Evolutionary conservation across 257 asterid genomes (phyloP).

Genomic region (Voacanga thouarsii): DNA sequence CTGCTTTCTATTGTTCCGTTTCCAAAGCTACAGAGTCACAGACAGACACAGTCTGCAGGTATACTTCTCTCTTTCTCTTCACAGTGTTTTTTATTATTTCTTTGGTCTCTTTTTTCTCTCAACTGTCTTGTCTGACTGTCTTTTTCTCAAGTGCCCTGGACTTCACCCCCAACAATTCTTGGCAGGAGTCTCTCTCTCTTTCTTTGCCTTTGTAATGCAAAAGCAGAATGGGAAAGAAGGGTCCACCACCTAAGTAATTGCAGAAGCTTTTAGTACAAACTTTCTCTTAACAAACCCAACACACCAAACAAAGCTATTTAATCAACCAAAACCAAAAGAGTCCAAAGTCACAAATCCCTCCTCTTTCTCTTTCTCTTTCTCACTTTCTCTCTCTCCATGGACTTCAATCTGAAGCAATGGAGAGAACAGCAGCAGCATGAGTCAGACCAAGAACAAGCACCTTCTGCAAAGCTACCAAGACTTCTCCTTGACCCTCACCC

Average conservation of each 20-base stretch:
- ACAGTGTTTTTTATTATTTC: background rate
- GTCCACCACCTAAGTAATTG: conserved; percentile 22
- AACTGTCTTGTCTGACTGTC: conserved; percentile 61
- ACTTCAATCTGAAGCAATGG: conserved; percentile 81
- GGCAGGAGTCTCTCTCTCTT: background rate
- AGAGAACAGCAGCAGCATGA: conserved; percentile 40
- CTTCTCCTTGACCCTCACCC: conserved; percentile 33
- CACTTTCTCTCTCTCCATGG: conserved; percentile 45
- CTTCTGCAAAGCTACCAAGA: conserved; percentile 55
- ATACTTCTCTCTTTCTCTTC: background rate
- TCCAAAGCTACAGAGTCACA: conserved; percentile 36
- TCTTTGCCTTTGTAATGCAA: conserved; percentile 4
- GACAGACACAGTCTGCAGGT: conserved; percentile 34
- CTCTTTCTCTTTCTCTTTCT: conserved; percentile 5
- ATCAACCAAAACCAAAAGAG: conserved; percentile 10
- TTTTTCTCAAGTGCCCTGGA: conserved; percentile 34
- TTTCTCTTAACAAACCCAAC: conserved; percentile 12
- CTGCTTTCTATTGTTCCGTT: conserved; percentile 32
- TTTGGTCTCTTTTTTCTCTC: conserved; percentile 19
- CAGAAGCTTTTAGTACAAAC: conserved; percentile 17
- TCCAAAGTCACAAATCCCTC: conserved; percentile 11
- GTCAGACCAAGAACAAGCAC: conserved; percentile 28
- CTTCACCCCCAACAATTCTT: conserved; percentile 14
- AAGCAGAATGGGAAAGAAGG: conserved; percentile 1
- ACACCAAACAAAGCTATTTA: conserved; percentile 17